Evolutionary conservation across 1,139 yeast genomes (phyloP).

Genomic region (Barnettozyma hawaiiensis): DNA sequence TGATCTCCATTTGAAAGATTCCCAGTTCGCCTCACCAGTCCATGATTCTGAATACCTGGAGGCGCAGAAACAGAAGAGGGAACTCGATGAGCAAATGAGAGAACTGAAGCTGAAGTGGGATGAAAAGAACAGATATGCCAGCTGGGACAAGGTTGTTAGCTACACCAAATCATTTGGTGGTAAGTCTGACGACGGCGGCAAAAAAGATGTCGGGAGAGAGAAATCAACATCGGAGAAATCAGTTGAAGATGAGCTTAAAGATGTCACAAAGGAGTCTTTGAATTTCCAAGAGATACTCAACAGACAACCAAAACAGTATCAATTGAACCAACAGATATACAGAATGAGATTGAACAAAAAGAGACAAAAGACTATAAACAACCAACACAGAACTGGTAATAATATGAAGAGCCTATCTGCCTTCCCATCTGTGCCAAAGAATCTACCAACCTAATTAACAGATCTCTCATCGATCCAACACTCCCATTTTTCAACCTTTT

Average conservation of each 20-base stretch:
- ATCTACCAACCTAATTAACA: constrained; percentile 36
- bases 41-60: constrained; percentile 42
- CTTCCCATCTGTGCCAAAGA: constrained; percentile 55
- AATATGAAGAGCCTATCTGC: constrained; percentile 31
- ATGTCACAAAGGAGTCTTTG: constrained; percentile 28
- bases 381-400: constrained; percentile 15
- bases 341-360: constrained; percentile 43
- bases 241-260: constrained; percentile 25
- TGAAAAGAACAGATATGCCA: constrained; percentile 24
- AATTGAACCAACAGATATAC: constrained; percentile 48
- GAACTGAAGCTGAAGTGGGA: constrained; percentile 29
- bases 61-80: constrained; percentile 36
- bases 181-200: constrained; percentile 10
- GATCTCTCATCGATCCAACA: constrained; percentile 76
- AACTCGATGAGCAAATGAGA: constrained; percentile 39
- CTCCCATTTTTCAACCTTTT: constrained; percentile 54
- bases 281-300: constrained; percentile 25
- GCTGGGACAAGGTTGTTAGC: constrained; percentile 33
- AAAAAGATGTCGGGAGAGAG: constrained; percentile 24
- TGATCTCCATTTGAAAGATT: constrained; percentile 55
- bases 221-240: constrained; percentile 20
- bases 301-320: constrained; percentile 41
- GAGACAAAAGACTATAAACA: constrained; percentile 34
- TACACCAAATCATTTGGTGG: constrained; percentile 20
- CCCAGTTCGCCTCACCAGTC: constrained; percentile 53